Base-by-base conservation (phyloP, 2,329 filamentous ascomycete genomes). In the Boeremia exigua region DNA sequence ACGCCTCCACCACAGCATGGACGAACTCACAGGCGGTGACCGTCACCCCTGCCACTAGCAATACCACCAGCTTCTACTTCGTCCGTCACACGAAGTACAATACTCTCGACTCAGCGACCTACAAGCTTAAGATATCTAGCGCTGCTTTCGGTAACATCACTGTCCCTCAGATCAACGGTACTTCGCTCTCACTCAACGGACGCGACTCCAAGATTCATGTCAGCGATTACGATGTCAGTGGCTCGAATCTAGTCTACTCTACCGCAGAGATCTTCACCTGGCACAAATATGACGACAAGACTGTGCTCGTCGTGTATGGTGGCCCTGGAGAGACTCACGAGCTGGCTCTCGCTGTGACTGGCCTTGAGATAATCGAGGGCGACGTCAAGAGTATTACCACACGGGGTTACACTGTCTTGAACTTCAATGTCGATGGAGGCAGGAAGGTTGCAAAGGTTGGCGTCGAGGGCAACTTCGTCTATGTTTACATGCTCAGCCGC, bases 201-300 rank as follows among this genome's bases (percentile, higher is more conserved):
- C 78, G 88, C 19, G 88, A 91, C 66, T 88, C 87, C 0, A 90
- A 82, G 73, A 81, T 89, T 37, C 85, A 88, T 65, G 83, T 90
- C 4, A 86, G 82, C 0, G 86, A 91, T 61, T 91, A 90, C 56
- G 78, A 83, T 11, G 74, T 90, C 42, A 86, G 85, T 0, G 80
- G 82, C n/a, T 74, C 78, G 5, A 83, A 78, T 1, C 67, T 91
- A 14, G 70, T 89, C 0, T 91, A 90, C 72, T 89, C 86, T 0
- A 88, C 88, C 2, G 86, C 86, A 0, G 88, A 91, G 65, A 83
- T 91, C 23, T 72, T 85, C 58, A 89, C 87, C 0, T 89, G 87
- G 84, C 88, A 91, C 70, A 80, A 83, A 47, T 86, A 88, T 56
- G 79, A 78, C 0, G 76, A 82, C 34, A 83, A 81, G 69, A 87